Conservation (phyloP, 2,329 filamentous ascomycete genomes). For the Lasiodiplodia gonubiensis region DNA sequence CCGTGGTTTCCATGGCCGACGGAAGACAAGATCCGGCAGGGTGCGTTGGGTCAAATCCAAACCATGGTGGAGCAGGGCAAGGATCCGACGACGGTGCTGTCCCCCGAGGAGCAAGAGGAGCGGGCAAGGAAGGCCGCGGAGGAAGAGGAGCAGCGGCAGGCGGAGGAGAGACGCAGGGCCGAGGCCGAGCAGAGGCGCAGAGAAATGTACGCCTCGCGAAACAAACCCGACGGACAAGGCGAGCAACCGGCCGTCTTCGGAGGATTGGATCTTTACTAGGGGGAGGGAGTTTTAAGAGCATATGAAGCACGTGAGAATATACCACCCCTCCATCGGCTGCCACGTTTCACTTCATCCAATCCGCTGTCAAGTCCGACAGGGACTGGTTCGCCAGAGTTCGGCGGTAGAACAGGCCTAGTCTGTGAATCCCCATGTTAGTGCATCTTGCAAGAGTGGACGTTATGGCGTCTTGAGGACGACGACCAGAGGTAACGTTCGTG, state of each 20-base stretch:
- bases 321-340: not conserved
- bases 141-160: constrained; percentile 41
- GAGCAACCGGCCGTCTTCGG: constrained; percentile 24
- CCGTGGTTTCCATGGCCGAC: constrained; percentile 78
- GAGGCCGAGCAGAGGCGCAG: constrained; percentile 40
- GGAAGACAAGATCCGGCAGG: constrained; percentile 70
- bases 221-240: constrained; percentile 13
- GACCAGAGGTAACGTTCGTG: too few species aligned
- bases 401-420: not conserved
- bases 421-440: too few species aligned
- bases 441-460: too few species aligned
- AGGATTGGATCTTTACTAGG: constrained; percentile 26
- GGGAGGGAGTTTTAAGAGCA: not conserved
- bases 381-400: not conserved
- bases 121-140: constrained; percentile 29
- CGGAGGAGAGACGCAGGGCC: constrained; percentile 48
- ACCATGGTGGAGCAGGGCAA: constrained; percentile 65
- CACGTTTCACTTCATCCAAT: not conserved
- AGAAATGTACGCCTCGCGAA: constrained; percentile 10
- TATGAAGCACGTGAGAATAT: not conserved
- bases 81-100: constrained; percentile 57
- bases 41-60: constrained; percentile 68
- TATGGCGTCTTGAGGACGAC: too few species aligned
- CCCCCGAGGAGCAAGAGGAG: constrained; percentile 49
- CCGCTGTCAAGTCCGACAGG: not conserved